Conservation (phyloP, 176 grass and related monocot species). For the Oryza coarctata region DNA sequence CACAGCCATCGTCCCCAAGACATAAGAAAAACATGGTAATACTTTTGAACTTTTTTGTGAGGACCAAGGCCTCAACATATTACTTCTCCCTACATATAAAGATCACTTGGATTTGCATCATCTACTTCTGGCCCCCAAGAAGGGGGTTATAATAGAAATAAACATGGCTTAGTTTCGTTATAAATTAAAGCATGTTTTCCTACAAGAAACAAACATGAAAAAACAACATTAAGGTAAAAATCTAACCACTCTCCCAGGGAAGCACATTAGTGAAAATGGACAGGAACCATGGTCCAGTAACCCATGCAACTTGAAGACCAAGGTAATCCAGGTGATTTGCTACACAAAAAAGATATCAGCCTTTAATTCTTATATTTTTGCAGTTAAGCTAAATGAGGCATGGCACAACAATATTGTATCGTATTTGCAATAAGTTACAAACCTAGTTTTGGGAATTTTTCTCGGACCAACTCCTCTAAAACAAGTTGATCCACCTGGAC, state of each 20-base stretch:
- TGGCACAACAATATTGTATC: constrained; percentile 24
- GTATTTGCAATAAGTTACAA: constrained; percentile 28
- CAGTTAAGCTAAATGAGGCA: constrained; percentile 13
- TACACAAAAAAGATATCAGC: constrained; percentile 49
- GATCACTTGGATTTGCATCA: constrained; percentile 1
- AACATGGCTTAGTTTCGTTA: constrained; percentile 7
- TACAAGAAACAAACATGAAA: constrained; percentile 15
- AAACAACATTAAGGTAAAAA: constrained; percentile 48
- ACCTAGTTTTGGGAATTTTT: constrained; percentile 99
- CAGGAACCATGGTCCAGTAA: constrained; percentile 97
- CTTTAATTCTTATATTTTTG: constrained; percentile 28
- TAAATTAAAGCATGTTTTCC: constrained; percentile 29
- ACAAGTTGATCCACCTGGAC: constrained; percentile 97
- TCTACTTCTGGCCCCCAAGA: not conserved
- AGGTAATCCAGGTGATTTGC: constrained; percentile 96
- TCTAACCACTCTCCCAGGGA: constrained; percentile 99
- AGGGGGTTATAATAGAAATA: too few relatives aligned
- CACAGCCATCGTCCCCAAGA: not conserved
- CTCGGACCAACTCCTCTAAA: constrained; percentile 89
- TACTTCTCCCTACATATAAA: constrained; percentile 9
- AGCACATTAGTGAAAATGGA: constrained; percentile 99
- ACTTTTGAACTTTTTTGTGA: constrained; percentile 1
- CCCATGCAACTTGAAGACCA: constrained; percentile 93
- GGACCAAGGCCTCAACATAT: not conserved
- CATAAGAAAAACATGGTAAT: constrained; percentile 23